Percentiles rank a stretch among this genome's conserved stretches.
phyloP scores from a whole-genome alignment of 306 rosid species.

The Luffa aegyptiaca region DNA sequence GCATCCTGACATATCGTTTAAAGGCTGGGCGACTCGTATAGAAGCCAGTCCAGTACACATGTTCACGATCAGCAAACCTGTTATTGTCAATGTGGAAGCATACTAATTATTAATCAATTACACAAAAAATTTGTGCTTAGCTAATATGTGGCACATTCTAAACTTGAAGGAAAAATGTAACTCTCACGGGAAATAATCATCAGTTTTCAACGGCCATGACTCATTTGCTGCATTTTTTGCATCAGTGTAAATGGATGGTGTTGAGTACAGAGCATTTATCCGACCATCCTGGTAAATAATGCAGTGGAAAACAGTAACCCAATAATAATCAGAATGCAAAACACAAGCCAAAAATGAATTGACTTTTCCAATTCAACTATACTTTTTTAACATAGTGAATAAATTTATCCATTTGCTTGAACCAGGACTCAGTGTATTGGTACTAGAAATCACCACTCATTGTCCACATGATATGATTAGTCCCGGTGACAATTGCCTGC shows the following conservation, averaged over 20 bases:
- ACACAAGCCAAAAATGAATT: not conserved
- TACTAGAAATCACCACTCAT: slow-evolving; percentile 93
- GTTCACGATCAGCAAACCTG: slow-evolving; percentile 62
- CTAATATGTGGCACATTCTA: not conserved
- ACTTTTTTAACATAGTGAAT: slow-evolving; percentile 87
- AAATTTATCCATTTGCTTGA: slow-evolving; percentile 81
- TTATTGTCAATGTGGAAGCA: not conserved
- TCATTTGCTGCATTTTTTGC: slow-evolving; percentile 72
- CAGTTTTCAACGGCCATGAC: slow-evolving; percentile 79
- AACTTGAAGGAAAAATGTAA: not conserved
- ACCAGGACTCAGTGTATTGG: slow-evolving; percentile 91
- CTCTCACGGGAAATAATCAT: slow-evolving; percentile 87
- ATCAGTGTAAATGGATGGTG: slow-evolving; percentile 73
- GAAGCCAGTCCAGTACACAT: slow-evolving; percentile 86
- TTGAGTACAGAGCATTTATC: slow-evolving; percentile 82
- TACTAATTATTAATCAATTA: not conserved
- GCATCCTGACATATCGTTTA: slow-evolving; percentile 59
- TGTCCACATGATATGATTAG: slow-evolving; percentile 90
- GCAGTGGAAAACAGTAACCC: not conserved
- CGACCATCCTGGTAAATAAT: slow-evolving; percentile 63
- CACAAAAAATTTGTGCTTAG: not conserved
- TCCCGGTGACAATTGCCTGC: slow-evolving; percentile 77
- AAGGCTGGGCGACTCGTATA: slow-evolving; percentile 68
- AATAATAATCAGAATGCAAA: not conserved
- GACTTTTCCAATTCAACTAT: not conserved